A percentile compares a stretch with the other conserved stretches of the same genome.
phyloP scores from a whole-genome alignment of 768 basidiomycete species.

The Trametes cubensis region DNA sequence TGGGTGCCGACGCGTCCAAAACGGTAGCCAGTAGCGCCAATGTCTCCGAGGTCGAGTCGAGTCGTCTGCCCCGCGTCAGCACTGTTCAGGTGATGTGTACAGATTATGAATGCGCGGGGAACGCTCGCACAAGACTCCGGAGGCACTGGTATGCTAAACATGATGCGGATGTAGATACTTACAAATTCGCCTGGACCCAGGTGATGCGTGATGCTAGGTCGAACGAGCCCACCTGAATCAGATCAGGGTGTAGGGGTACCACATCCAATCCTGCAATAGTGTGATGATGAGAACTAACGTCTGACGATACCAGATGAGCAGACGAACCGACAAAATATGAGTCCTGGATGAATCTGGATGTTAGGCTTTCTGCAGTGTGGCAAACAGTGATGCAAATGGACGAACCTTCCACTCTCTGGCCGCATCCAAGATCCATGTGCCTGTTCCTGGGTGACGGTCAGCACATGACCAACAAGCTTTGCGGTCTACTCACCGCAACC shows the following conservation, averaged over 20 bases:
- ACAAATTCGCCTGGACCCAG: constrained; percentile 80
- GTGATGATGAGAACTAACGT: not conserved
- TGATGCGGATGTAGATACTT: constrained; percentile 34
- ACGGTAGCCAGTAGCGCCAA: constrained; percentile 63
- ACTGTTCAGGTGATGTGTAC: no score
- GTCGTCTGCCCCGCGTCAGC: no score
- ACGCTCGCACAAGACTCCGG: constrained; percentile 43
- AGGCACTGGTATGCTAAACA: not conserved
- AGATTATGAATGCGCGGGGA: no score
- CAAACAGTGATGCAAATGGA: constrained; percentile 1
- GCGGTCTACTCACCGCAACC: constrained; percentile 60
- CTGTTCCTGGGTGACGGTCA: constrained; percentile 52
- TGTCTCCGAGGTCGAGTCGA: no score
- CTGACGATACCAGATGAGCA: not conserved
- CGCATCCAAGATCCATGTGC: constrained; percentile 70
- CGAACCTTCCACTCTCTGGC: constrained; percentile 64
- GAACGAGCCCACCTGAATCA: constrained; percentile 57
- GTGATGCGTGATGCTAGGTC: constrained; percentile 63
- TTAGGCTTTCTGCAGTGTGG: not conserved
- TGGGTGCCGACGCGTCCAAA: constrained; percentile 70
- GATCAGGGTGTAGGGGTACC: constrained; percentile 71
- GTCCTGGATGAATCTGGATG: constrained; percentile 38
- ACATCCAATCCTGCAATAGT: constrained; percentile 60
- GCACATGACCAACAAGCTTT: not conserved
- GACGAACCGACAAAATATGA: constrained; percentile 64